These are phyloP conservation scores for Coelastrella sp. DNA, from an alignment of 139 green algal species.

Conservation along the genomic window DNA sequence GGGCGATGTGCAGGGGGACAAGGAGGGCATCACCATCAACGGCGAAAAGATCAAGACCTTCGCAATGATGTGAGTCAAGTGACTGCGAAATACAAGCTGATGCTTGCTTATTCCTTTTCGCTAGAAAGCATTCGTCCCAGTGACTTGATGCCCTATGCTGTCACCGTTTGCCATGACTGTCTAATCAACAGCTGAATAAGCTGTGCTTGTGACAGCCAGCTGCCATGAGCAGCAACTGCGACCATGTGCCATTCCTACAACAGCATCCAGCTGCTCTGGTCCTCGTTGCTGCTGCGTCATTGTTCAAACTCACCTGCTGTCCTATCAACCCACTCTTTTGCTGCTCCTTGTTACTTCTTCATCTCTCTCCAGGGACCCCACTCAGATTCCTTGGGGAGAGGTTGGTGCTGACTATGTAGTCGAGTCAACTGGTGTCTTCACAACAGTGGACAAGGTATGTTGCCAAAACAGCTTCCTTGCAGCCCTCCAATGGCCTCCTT, in stretches of 20 bases:
- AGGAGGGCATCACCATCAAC: constrained; percentile 75
- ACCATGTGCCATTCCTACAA: too few species aligned
- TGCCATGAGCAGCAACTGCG: neutral
- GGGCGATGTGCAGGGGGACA: constrained; percentile 59
- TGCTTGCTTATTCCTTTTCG: neutral
- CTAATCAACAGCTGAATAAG: too few species aligned
- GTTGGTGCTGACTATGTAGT: constrained; percentile 87
- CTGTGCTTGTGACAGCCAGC: too few species aligned
- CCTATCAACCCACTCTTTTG: neutral
- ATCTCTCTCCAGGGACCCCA: constrained; percentile 80
- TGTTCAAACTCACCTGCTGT: neutral
- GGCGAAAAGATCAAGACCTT: constrained; percentile 81
- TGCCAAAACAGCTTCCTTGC: too few species aligned
- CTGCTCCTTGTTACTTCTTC: neutral
- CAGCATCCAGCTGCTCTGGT: neutral
- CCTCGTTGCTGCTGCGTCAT: neutral
- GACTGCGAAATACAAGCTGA: neutral
- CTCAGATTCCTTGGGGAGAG: constrained; percentile 87
- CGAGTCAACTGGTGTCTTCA: constrained; percentile 97
- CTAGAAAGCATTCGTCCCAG: too few species aligned
- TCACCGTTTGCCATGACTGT: too few species aligned
- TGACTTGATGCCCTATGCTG: too few species aligned
- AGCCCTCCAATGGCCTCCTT: too few species aligned
- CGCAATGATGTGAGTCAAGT: constrained; percentile 63
- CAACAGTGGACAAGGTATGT: constrained; percentile 81